phyloP scores from a whole-genome alignment of 345 rosid genomes.

The Conringia planisiliqua region DNA sequence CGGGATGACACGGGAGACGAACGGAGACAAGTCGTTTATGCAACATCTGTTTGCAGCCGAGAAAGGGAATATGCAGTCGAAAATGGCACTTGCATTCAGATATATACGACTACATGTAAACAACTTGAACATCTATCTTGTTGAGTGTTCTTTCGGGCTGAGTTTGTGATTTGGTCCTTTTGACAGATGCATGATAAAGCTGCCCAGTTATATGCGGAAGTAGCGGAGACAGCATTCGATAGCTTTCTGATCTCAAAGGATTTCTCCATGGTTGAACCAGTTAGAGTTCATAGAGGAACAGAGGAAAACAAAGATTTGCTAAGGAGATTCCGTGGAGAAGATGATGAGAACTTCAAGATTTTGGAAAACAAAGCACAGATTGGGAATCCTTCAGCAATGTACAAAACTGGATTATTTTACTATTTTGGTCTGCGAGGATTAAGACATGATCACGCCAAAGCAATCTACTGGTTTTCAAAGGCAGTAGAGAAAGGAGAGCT shows the following conservation, averaged over 20 bases:
- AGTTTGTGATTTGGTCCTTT: background rate
- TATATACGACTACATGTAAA: constrained; percentile 84
- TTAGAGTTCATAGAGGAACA: constrained; percentile 88
- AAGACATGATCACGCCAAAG: constrained; percentile 81
- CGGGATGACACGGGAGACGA: constrained; percentile 68
- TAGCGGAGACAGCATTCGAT: constrained; percentile 83
- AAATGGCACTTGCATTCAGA: constrained; percentile 90
- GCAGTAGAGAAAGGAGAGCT: constrained; percentile 90
- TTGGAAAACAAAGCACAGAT: constrained; percentile 91
- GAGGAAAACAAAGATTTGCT: constrained; percentile 88
- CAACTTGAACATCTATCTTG: constrained; percentile 1
- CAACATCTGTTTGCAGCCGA: constrained; percentile 71
- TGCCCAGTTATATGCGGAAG: constrained; percentile 67
- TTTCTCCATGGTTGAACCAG: constrained; percentile 72
- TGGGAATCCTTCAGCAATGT: constrained; percentile 84
- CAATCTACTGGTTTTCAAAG: constrained; percentile 76
- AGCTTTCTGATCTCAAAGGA: constrained; percentile 88
- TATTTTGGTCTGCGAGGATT: constrained; percentile 92
- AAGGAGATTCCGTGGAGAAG: constrained; percentile 85
- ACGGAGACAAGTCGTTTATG: constrained; percentile 59
- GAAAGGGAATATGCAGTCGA: constrained; percentile 82
- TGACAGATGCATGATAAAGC: constrained; percentile 83
- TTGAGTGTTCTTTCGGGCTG: too few species aligned
- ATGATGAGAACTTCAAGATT: constrained; percentile 91
- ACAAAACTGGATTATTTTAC: constrained; percentile 76